Conservation (phyloP, 768 basidiomycete species). For the Lyophyllum semitale region DNA sequence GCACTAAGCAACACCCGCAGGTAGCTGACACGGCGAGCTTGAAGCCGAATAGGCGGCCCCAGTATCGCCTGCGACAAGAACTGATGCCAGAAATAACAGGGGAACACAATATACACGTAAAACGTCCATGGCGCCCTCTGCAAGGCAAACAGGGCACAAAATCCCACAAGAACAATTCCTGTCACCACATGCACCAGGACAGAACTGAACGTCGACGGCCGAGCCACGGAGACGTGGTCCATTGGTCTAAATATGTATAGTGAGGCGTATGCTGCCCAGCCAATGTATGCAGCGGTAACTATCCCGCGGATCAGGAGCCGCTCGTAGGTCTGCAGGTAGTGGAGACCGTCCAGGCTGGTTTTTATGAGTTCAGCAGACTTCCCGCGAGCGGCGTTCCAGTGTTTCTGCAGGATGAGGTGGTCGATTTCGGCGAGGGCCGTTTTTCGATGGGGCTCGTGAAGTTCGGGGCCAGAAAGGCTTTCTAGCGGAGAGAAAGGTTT, state of each 20-base stretch:
- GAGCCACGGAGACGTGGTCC: constrained; percentile 14
- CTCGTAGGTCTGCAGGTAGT: constrained; percentile 86
- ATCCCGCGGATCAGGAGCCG: constrained; percentile 68
- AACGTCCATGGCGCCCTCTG: constrained; percentile 72
- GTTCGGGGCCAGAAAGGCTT: constrained; percentile 2
- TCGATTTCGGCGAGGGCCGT: constrained; percentile 44
- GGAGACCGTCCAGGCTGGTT: constrained; percentile 58
- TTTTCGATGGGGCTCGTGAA: constrained; percentile 33
- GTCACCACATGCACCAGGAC: constrained; percentile 19
- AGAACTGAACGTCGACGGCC: neutral
- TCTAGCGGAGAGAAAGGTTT: constrained; percentile 59
- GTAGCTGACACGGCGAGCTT: constrained; percentile 2
- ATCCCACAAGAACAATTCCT: constrained; percentile 29
- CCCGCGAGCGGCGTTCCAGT: constrained; percentile 52
- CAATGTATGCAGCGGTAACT: constrained; percentile 71
- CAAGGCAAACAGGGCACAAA: constrained; percentile 55
- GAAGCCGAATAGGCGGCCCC: constrained; percentile 11
- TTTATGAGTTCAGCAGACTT: constrained; percentile 54
- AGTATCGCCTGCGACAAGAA: constrained; percentile 36
- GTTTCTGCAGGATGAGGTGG: constrained; percentile 36
- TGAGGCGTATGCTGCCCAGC: constrained; percentile 75
- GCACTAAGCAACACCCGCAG: constrained; percentile 24
- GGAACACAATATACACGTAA: constrained; percentile 75
- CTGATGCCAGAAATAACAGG: constrained; percentile 76
- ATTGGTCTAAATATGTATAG: constrained; percentile 54